These are phyloP conservation scores for Camellia granthamiana DNA, from an alignment of 148 eudicot species.

Conservation along the genomic window DNA sequence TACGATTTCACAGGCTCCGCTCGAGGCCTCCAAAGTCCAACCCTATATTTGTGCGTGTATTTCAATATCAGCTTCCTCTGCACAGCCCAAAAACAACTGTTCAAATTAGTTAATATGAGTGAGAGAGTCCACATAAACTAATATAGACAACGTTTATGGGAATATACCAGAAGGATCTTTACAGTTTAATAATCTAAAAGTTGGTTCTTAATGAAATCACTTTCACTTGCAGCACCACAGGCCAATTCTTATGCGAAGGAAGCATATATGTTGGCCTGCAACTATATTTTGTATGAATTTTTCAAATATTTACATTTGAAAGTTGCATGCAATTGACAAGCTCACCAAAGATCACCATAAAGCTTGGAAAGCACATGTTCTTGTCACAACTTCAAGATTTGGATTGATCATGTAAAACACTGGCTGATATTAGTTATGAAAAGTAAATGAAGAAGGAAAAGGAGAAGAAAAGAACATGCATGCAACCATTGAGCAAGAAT, in stretches of 20 bases:
- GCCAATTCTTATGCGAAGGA: neutral
- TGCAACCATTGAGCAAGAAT: too few species aligned
- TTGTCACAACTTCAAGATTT: neutral
- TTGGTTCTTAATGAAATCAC: neutral
- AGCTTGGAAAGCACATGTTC: too few species aligned
- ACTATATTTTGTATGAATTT: neutral
- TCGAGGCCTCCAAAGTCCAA: constrained; percentile 30
- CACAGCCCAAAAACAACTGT: neutral
- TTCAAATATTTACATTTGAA: neutral
- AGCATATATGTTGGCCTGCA: neutral
- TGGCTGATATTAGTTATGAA: neutral
- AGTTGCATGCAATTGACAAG: too few species aligned
- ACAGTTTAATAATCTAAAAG: too few species aligned
- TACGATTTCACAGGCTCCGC: constrained; percentile 14
- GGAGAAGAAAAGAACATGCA: neutral
- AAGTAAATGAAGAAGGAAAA: neutral
- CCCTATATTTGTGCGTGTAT: constrained; percentile 19
- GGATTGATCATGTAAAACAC: neutral
- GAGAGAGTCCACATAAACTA: neutral
- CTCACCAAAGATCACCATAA: too few species aligned
- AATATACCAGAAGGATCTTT: neutral
- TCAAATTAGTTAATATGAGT: neutral
- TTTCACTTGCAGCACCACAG: too few species aligned
- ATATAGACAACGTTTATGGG: neutral
- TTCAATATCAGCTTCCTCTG: constrained; percentile 28